These are phyloP conservation scores for Trametes sp. DNA, from an alignment of 1,284 basidiomycete species.

Conservation along the genomic window DNA sequence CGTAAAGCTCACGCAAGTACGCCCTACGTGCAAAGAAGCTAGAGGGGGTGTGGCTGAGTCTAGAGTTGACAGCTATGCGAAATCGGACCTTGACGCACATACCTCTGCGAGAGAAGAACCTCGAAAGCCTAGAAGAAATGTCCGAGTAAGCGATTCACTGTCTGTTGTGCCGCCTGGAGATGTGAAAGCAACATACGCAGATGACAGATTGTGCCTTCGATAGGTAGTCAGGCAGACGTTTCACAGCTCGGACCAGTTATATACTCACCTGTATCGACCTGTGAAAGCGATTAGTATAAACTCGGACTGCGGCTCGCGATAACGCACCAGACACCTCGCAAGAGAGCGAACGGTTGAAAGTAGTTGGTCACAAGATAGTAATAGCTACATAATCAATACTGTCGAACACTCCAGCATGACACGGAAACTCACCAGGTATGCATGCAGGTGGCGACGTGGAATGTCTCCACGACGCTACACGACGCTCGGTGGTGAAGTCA, in stretches of 20 bases:
- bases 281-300: not conserved
- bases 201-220: not conserved
- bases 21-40: not conserved
- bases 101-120: not conserved
- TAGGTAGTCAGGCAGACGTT: not conserved
- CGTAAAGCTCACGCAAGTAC: not conserved
- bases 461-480: conserved; percentile 6
- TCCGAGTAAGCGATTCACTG: no score
- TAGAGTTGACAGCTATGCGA: no score
- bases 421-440: conserved; percentile 10
- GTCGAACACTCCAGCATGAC: no score
- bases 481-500: no score
- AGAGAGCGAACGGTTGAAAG: conserved; percentile 1
- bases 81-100: no score
- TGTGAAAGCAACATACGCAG: not conserved
- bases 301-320: not conserved
- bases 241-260: not conserved
- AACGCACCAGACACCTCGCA: not conserved
- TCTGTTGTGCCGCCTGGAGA: not conserved
- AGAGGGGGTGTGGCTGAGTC: not conserved
- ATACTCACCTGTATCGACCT: not conserved
- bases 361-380: conserved; percentile 12
- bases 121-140: not conserved
- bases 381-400: conserved; percentile 4
- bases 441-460: conserved; percentile 1